Conservation (phyloP, 2,329 filamentous ascomycete genomes). For the Sodiomyces alkalinus region DNA sequence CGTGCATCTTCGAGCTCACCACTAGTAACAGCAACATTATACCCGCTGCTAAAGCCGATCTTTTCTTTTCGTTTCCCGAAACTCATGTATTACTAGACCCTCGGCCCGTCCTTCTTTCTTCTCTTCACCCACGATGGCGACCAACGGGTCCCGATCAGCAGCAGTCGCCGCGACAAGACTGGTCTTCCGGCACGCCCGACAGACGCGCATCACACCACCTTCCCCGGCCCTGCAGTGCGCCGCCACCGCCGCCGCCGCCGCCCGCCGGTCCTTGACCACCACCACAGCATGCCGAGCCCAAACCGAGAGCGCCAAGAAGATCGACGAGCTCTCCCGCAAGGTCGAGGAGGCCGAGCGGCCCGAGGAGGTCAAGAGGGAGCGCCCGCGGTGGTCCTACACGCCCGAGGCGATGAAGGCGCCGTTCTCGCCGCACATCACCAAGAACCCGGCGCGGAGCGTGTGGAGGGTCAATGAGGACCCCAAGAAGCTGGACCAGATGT, state of each 20-base stretch:
- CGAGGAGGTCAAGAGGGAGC: conserved; percentile 3
- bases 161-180: conserved; percentile 7
- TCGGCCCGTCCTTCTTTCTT: no score
- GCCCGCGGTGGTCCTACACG: conserved; percentile 56
- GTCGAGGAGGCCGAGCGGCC: conserved; percentile 3
- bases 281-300: conserved; percentile 3
- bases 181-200: conserved; percentile 7
- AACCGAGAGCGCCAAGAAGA: conserved; percentile 1
- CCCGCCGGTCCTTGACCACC: not conserved
- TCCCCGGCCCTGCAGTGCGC: conserved; percentile 4
- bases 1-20: not conserved
- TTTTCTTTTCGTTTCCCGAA: no score
- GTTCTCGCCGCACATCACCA: conserved; percentile 45
- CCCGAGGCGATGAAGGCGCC: conserved; percentile 55
- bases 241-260: conserved; percentile 5
- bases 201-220: conserved; percentile 1
- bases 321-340: conserved; percentile 5
- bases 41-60: not conserved
- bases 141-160: conserved; percentile 6
- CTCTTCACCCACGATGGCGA: conserved; percentile 7
- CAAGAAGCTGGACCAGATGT: conserved; percentile 58
- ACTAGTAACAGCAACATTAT: not conserved
- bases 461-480: conserved; percentile 67
- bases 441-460: conserved; percentile 32
- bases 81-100: no score